A percentile compares a stretch with the other conserved stretches of the same genome.
Conservation (phyloP, 345 rosid species). For the Litchi chinensis region DNA sequence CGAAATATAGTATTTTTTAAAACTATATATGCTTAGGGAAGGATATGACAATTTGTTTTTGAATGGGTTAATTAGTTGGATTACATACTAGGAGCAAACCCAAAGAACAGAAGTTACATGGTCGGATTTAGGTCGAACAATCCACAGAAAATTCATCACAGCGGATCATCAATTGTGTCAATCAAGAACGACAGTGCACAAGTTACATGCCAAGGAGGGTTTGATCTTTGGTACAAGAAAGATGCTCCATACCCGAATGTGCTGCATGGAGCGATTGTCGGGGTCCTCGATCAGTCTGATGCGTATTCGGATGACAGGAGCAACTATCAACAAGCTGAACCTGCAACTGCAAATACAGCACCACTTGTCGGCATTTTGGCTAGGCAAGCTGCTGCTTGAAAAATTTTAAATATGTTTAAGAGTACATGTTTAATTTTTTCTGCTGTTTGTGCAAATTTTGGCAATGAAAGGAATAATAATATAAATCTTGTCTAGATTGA, state of each 20-base stretch:
- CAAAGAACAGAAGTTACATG: conserved; percentile 17
- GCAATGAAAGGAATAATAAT: neutral
- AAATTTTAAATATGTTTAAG: neutral
- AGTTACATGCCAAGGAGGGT: conserved; percentile 4
- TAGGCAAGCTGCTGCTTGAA: neutral
- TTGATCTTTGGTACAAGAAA: conserved; percentile 2
- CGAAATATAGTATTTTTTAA: no score
- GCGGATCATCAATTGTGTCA: conserved; percentile 20
- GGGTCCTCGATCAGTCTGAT: conserved; percentile 21
- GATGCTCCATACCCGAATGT: conserved; percentile 25
- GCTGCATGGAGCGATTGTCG: conserved; percentile 18
- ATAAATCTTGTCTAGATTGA: no score
- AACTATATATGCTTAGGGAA: no score
- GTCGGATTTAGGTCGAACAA: conserved; percentile 21
- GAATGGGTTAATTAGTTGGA: conserved; percentile 1
- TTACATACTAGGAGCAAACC: conserved; percentile 21
- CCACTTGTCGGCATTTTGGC: conserved; percentile 27
- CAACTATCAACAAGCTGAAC: conserved; percentile 11
- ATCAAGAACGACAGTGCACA: neutral
- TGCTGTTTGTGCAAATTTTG: neutral
- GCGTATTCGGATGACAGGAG: neutral
- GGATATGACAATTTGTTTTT: neutral
- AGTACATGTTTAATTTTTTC: neutral
- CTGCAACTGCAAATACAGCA: conserved; percentile 16
- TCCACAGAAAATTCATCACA: conserved; percentile 18